Percentiles rank a stretch among this genome's conserved stretches.
phyloP scores from a whole-genome alignment of 495 filamentous ascomycete species.

The Penicillium desertorum region DNA sequence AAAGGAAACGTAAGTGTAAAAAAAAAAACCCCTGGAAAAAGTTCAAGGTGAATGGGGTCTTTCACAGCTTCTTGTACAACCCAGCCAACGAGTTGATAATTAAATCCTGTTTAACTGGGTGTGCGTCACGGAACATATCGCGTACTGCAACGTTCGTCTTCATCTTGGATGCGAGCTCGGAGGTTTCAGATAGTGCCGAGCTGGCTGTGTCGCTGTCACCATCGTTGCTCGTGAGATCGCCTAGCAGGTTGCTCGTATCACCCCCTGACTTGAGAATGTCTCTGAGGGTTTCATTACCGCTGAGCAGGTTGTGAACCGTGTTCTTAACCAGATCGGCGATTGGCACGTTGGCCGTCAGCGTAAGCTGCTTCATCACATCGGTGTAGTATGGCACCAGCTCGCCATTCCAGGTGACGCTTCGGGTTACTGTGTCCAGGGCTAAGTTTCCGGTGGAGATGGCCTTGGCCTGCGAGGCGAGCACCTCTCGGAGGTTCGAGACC shows the following conservation, averaged over 20 bases:
- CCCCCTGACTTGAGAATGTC: constrained; percentile 3
- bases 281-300: constrained; percentile 9
- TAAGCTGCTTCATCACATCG: constrained; percentile 36
- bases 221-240: not conserved
- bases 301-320: constrained; percentile 30
- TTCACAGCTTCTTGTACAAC: constrained; percentile 7
- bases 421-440: constrained; percentile 32
- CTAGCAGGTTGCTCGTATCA: constrained; percentile 1
- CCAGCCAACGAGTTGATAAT: constrained; percentile 2
- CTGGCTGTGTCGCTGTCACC: constrained; percentile 9
- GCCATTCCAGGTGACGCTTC: constrained; percentile 36
- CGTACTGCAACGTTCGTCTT: constrained; percentile 13
- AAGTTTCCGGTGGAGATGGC: constrained; percentile 36
- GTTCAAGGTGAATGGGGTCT: not conserved
- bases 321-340: constrained; percentile 34
- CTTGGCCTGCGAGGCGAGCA: constrained; percentile 32
- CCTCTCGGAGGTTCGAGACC: constrained; percentile 28
- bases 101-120: constrained; percentile 5
- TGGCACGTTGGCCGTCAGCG: constrained; percentile 35
- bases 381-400: constrained; percentile 43
- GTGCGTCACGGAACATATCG: not conserved
- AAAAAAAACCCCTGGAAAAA: not conserved
- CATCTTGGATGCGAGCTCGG: constrained; percentile 1
- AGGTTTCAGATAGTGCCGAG: constrained; percentile 4
- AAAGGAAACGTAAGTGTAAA: not conserved